phyloP scores from a whole-genome alignment of 2,329 filamentous ascomycete genomes.

The Magnaporthiopsis incrustans region DNA sequence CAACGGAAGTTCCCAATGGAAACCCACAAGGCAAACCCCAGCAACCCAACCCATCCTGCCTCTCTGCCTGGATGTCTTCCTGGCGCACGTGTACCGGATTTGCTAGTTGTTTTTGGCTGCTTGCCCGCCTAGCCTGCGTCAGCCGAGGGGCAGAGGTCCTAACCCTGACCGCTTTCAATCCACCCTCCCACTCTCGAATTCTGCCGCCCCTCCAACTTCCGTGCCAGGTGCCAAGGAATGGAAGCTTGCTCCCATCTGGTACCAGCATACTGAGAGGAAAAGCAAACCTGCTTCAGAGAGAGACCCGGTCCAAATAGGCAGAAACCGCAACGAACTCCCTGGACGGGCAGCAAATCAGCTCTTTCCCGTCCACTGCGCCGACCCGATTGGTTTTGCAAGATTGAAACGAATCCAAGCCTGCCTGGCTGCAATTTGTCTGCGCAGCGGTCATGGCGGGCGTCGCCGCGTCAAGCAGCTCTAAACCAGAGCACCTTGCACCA shows the following conservation, averaged over 20 bases:
- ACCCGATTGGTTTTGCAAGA: not conserved
- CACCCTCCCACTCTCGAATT: constrained; percentile 2
- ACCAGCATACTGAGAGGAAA: not conserved
- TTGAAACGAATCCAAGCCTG: not conserved
- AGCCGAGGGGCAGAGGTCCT: not conserved
- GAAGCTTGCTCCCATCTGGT: no score
- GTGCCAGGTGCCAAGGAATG: not conserved
- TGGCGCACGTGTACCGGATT: not conserved
- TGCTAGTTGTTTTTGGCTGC: not conserved
- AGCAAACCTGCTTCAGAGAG: not conserved
- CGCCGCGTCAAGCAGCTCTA: constrained; percentile 14
- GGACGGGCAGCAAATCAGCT: no score
- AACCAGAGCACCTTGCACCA: constrained; percentile 63
- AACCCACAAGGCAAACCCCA: no score
- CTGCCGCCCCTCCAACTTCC: constrained; percentile 3
- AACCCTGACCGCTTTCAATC: not conserved
- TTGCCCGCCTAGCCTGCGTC: not conserved
- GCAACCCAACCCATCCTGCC: no score
- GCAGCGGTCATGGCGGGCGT: not conserved
- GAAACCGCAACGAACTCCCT: not conserved
- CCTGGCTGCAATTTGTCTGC: no score
- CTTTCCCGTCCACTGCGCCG: not conserved
- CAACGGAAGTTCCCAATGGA: no score
- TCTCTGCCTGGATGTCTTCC: not conserved
- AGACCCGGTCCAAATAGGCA: no score